These are phyloP conservation scores for Exophiala calicioides DNA, from an alignment of 2,329 filamentous ascomycete species.

Conservation along the genomic window DNA sequence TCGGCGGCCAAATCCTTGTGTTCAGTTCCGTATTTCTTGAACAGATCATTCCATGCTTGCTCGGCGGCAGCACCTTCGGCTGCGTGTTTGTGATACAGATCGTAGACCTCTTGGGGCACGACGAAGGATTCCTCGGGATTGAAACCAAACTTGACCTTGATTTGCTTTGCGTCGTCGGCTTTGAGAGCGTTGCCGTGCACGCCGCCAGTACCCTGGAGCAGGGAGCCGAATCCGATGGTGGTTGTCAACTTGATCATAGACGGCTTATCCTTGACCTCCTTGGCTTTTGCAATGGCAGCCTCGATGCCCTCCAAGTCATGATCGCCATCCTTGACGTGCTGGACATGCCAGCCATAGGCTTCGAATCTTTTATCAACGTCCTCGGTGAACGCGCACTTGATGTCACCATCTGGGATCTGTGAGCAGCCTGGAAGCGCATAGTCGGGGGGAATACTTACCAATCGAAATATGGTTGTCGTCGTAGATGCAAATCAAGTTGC, in stretches of 20 bases:
- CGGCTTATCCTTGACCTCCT: constrained; percentile 92
- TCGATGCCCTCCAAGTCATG: constrained; percentile 84
- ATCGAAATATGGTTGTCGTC: constrained; percentile 98
- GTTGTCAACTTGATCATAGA: constrained; percentile 95
- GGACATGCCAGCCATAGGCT: constrained; percentile 92
- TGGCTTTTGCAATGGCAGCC: constrained; percentile 79
- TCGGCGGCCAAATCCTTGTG: constrained; percentile 79
- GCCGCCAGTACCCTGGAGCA: constrained; percentile 87
- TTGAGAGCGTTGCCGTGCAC: constrained; percentile 97
- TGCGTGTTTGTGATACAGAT: constrained; percentile 81
- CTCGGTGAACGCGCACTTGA: constrained; percentile 94
- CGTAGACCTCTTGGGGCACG: constrained; percentile 93
- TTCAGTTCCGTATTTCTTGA: constrained; percentile 80
- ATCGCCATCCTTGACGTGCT: constrained; percentile 84
- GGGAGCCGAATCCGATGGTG: constrained; percentile 94
- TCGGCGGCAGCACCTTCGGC: constrained; percentile 84
- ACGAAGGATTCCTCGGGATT: constrained; percentile 90
- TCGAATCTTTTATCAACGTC: constrained; percentile 94
- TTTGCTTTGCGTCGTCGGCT: constrained; percentile 86
- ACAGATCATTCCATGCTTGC: constrained; percentile 91
- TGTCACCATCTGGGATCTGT: constrained; percentile 73
- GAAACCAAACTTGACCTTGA: constrained; percentile 96
- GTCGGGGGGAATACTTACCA: constrained; percentile 50
- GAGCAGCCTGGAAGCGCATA: neutral
- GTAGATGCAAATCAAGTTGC: constrained; percentile 95